Evolutionary conservation across 1,139 yeast species (phyloP), one percentile per base, ranked within the genome.

Genomic region (Debaryomyces nepalensis): DNA sequence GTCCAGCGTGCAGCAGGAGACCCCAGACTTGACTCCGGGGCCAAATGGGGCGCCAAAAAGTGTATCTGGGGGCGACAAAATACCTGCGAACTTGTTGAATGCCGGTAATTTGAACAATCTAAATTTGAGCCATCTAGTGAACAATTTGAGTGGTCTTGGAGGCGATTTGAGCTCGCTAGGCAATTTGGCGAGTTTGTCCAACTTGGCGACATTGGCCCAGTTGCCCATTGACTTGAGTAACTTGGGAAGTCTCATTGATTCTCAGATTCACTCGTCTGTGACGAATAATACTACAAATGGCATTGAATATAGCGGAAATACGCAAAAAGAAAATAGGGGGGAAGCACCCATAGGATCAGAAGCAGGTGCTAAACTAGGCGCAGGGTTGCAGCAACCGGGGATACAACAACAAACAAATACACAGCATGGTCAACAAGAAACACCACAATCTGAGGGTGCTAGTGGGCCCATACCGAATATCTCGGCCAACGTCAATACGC

Each of bases 61-160:
- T 11, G 37, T 5, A 4, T 9, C 23, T 6, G 37, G 31, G 11
- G n/a, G 11, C 3, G 37, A 18, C 15, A 23, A 24, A 23, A 6
- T 34, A 12, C 5, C 46, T 19, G 38, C 47, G 12, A 46, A 51
- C 30, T 48, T 72, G 12, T 55, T 73, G 19, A 63, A 63, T 44
- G 78, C 78, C 2, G 79, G 78, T 3, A 72, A 72, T 50, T 57
- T 73, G 46, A 73, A 73, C 48, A 73, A 73, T 49, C 56, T 73
- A 47, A 73, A 71, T 49, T 51, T 73, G 40, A 69, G 77, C 43
- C 77, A 72, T 44, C 63, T 73, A 49, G 76, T 73, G 18, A 70
- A 73, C 50, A 71, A 70, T 45, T 54, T 73, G 26, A 62, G 73
- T 23, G 73, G 72, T 5, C 43, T 65, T 21, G 67, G 71, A 10